Evolutionary conservation across 768 basidiomycete species (phyloP).

Genomic region (Russula dissimulans): DNA sequence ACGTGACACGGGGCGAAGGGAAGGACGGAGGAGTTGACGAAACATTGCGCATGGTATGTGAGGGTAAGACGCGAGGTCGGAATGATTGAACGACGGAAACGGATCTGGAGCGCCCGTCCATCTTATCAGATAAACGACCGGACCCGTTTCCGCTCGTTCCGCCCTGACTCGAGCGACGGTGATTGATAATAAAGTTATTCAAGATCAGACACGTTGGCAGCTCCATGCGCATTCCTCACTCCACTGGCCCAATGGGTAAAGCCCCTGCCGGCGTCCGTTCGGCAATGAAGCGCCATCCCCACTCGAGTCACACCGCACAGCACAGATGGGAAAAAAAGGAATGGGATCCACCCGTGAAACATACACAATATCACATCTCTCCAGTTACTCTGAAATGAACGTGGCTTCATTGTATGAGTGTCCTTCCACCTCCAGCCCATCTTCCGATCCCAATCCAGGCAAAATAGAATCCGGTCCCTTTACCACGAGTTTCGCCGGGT

Average conservation of each 20-base stretch:
- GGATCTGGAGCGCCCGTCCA: too few species aligned
- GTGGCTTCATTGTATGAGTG: slow-evolving; percentile 81
- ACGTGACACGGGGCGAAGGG: slow-evolving; percentile 1
- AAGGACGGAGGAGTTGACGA: slow-evolving; percentile 3
- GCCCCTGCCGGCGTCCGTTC: background rate
- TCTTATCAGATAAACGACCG: background rate
- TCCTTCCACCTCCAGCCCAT: slow-evolving; percentile 48
- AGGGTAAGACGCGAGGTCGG: background rate
- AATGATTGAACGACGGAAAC: too few species aligned
- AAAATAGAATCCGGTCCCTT: slow-evolving; percentile 34
- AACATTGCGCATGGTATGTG: slow-evolving; percentile 15
- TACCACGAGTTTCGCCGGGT: slow-evolving; percentile 43
- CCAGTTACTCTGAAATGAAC: slow-evolving; percentile 55
- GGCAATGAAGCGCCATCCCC: background rate
- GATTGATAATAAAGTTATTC: background rate
- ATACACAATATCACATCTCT: background rate
- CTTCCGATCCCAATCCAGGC: slow-evolving; percentile 32
- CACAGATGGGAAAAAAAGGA: background rate
- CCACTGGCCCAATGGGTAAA: background rate
- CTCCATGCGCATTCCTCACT: too few species aligned
- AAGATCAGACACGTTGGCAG: background rate
- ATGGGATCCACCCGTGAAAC: background rate
- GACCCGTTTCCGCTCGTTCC: background rate
- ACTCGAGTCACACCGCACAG: background rate
- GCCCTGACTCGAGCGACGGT: background rate